phyloP scores from a whole-genome alignment of 2,329 filamentous ascomycete genomes.

The Fusarium sp. region DNA sequence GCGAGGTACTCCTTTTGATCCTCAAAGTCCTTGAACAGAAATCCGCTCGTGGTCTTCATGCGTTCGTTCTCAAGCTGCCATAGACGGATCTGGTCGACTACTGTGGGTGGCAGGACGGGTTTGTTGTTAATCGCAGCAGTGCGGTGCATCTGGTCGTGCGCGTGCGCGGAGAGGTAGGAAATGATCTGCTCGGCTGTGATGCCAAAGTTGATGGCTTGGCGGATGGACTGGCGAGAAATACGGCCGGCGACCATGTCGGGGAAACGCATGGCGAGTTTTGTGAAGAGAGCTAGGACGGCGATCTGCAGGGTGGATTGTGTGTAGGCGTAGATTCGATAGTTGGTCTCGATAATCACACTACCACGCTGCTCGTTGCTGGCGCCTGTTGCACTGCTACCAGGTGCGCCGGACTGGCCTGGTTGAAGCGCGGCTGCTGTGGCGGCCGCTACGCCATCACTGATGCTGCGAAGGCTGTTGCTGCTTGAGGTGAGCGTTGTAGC shows the following conservation, averaged over 20 bases:
- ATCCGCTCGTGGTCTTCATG: conserved; percentile 87
- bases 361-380: conserved; percentile 70
- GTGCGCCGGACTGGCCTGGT: conserved; percentile 56
- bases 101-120: conserved; percentile 91
- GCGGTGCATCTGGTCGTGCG: conserved; percentile 93
- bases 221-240: conserved; percentile 89
- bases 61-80: conserved; percentile 98
- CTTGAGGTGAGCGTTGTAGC: conserved; percentile 88
- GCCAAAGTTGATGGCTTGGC: conserved; percentile 87
- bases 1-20: conserved; percentile 78
- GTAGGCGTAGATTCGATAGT: conserved; percentile 98
- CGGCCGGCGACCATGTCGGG: conserved; percentile 95
- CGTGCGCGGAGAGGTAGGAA: conserved; percentile 90
- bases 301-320: conserved; percentile 95
- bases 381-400: conserved; percentile 53
- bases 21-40: conserved; percentile 91
- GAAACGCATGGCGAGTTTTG: conserved; percentile 89
- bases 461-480: conserved; percentile 82
- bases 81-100: conserved; percentile 95
- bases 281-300: conserved; percentile 91
- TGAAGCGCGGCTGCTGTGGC: conserved; percentile 67
- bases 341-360: conserved; percentile 97
- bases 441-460: conserved; percentile 77
- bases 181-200: conserved; percentile 98
- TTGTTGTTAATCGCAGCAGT: conserved; percentile 69